Base-by-base conservation (phyloP, 1,139 yeast genomes). In the Lizanozyma gosingica region DNA sequence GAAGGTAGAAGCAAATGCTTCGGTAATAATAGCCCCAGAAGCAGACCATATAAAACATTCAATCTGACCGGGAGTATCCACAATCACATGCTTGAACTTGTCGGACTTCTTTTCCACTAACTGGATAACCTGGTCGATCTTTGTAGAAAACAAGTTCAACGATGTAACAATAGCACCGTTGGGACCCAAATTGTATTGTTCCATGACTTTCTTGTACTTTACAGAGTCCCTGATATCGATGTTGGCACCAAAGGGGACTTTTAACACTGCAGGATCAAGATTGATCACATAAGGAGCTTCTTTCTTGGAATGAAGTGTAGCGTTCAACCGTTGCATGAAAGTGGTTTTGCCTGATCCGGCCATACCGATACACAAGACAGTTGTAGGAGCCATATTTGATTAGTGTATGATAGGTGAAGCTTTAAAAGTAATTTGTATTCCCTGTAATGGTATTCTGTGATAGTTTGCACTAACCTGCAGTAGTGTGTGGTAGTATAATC, bases 321-420 rank as follows among this genome's bases (percentile, higher is more conserved):
- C 78, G 62, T 90, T 92, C 44, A 94, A 67, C 46, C 98, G 69
- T 60, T 94, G 99, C 88, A 94, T 83, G 59, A 94, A 92, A 2
- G 98, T 94, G 65, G 99, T 92, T 63, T 94, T 94, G 53, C 99
- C 98, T 40, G 94, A 81, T 35, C 95, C 96, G 53, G 97, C 97
- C 97, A 88, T 88, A 47, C 97, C 97, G 47, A 90, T 86, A 62
- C 95, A 86, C 34, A 88, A 68, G 34, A 88, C 67, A 3, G 87
- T 82, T 22, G 82, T 72, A 35, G 86, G 78, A 38, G 76, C 64
- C 80, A 73, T 76, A 15, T n/a, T n/a, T n/a, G n/a, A n/a, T n/a
- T n/a, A n/a, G n/a, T n/a, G n/a, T n/a, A n/a, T n/a, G n/a, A n/a
- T n/a, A n/a, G n/a, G n/a, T n/a, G n/a, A n/a, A n/a, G n/a, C n/a